phyloP scores from a whole-genome alignment of 768 basidiomycete genomes.

The Boletus fagicola region DNA sequence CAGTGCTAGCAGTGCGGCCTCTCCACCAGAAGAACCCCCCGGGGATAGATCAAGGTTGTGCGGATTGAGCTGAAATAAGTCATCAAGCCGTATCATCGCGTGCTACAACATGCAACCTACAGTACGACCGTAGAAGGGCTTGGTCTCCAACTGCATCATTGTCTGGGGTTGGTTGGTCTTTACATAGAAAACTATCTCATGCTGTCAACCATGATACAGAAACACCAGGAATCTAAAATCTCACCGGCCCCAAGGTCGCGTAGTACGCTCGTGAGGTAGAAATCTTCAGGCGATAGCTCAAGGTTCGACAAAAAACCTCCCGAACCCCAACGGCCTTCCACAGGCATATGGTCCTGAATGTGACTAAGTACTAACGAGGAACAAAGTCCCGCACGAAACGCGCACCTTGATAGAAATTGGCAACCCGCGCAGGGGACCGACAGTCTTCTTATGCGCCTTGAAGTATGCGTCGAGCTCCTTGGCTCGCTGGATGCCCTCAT shows the following conservation, averaged over 20 bases:
- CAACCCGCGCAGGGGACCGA: too few species aligned
- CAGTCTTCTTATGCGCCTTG: too few species aligned
- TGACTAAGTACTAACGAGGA: neutral
- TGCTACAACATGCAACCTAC: slow-evolving; percentile 2
- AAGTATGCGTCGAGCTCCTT: too few species aligned
- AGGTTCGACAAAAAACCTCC: slow-evolving; percentile 35
- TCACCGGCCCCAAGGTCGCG: slow-evolving; percentile 42
- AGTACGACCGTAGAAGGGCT: slow-evolving; percentile 34
- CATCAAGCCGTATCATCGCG: neutral
- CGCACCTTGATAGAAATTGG: slow-evolving; percentile 42
- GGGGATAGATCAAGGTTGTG: too few species aligned
- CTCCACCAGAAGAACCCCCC: slow-evolving; percentile 52
- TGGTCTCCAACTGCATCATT: slow-evolving; percentile 39
- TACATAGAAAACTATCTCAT: slow-evolving; percentile 39
- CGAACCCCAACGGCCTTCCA: slow-evolving; percentile 42
- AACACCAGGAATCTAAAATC: neutral
- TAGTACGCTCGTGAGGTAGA: slow-evolving; percentile 35
- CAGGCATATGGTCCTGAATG: slow-evolving; percentile 37
- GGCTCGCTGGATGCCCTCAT: too few species aligned
- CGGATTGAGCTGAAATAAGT: slow-evolving; percentile 40
- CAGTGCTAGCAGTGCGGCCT: slow-evolving; percentile 46
- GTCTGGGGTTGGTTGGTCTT: slow-evolving; percentile 45
- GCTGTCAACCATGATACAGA: slow-evolving; percentile 8
- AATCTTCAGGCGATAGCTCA: slow-evolving; percentile 27
- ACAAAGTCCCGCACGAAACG: too few species aligned